Percentiles rank a stretch among this genome's conserved stretches.
Evolutionary conservation across 2,329 filamentous ascomycete species (phyloP).

Genomic region (Ophiocordyceps camponoti-rufipedis): DNA sequence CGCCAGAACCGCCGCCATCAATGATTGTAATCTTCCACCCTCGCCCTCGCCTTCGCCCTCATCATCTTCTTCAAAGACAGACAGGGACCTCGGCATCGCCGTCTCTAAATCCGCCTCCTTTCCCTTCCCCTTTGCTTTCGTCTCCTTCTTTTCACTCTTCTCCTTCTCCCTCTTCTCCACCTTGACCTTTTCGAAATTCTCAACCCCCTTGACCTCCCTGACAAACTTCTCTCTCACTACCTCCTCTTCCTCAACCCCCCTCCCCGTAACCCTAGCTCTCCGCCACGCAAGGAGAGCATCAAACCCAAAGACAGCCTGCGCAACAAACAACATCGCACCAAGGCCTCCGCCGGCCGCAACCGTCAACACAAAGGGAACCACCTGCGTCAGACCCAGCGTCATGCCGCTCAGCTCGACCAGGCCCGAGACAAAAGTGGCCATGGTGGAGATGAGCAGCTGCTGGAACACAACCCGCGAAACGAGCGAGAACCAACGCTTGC

Average conservation of each 20-base stretch:
- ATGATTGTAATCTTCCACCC: not conserved
- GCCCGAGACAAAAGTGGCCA: slow-evolving; percentile 8
- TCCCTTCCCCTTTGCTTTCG: too few species aligned
- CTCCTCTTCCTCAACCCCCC: not conserved
- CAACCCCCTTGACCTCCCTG: too few species aligned
- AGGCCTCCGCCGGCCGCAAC: slow-evolving; percentile 9
- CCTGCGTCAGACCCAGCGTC: slow-evolving; percentile 10
- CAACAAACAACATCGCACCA: slow-evolving; percentile 7
- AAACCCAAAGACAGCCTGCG: slow-evolving; percentile 4
- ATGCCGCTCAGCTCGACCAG: slow-evolving; percentile 11
- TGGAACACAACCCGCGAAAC: slow-evolving; percentile 8
- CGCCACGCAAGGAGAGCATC: not conserved
- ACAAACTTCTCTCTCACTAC: too few species aligned
- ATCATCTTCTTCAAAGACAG: not conserved
- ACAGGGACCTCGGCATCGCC: not conserved
- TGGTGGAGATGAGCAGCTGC: slow-evolving; percentile 8
- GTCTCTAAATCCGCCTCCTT: not conserved
- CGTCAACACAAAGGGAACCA: slow-evolving; percentile 10
- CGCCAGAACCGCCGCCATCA: not conserved
- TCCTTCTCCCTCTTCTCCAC: too few species aligned
- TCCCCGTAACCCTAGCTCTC: not conserved
- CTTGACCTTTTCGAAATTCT: too few species aligned
- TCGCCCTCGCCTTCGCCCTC: not conserved
- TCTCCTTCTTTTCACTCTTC: too few species aligned
- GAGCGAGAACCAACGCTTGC: not conserved